Evolutionary conservation across 805 yeast species (phyloP), one percentile per base, ranked within the genome.

Genomic region (Myxozyma sirexii): DNA sequence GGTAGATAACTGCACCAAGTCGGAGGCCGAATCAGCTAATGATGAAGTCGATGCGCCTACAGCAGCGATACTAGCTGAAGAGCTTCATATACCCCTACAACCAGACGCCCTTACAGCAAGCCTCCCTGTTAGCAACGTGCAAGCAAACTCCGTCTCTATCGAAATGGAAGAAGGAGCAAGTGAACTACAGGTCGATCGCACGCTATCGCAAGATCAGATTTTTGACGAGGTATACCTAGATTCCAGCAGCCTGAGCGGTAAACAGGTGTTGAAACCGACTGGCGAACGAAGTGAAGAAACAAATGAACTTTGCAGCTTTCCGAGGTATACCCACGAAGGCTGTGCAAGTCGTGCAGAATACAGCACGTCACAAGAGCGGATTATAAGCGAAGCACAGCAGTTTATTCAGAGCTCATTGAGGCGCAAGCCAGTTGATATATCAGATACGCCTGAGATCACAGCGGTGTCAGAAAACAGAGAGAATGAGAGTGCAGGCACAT

Each of bases 381-480:
- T 31, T 10, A 47, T 47, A 12, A 17, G 24, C 19, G 51, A 47
- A 47, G 51, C 51, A 1, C 51, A 47, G 19, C 27, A 47, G 15
- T 33, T 31, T 21, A 47, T 33, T 31, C 51, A 47, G 6, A 6
- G 41, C 6, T 47, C 41, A 4, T 33, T 47, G 27, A 17, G 41
- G 15, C 35, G 38, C 3, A 27, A 29, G 27, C 37, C 49, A 15
- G 37, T n/a, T 27, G 49, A 45, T 45, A 23, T 45, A n/a, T 19
- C 39, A n/a, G 19, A 17, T 7, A 27, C 15, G 3, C 29, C 38
- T 6, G 41, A 17, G 19, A 21, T 47, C 17, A 47, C 26, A 1
- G 27, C 51, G 3, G 4, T 17, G 4, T 38, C 42, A 2, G 42
- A 4, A 17, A 4, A 38, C 5, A 13, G 42, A 38, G n/a, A 19